These are phyloP conservation scores for Teratosphaeria nubilosa DNA, from an alignment of 2,329 filamentous ascomycete species.

Conservation along the genomic window DNA sequence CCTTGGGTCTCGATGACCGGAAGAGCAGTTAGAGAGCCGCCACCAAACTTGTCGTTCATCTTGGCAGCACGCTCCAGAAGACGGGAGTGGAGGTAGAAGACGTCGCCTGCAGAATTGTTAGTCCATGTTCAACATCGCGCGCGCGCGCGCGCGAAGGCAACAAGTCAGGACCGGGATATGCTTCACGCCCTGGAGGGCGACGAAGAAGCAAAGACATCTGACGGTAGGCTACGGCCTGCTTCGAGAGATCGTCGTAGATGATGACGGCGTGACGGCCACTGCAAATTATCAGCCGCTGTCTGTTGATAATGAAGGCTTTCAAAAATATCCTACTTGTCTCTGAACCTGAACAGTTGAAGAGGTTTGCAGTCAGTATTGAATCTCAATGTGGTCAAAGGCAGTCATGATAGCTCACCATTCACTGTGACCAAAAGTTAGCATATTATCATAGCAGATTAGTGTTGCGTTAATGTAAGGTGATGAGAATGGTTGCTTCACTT, in stretches of 20 bases:
- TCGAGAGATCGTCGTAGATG: slow-evolving; percentile 90
- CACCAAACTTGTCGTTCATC: slow-evolving; percentile 83
- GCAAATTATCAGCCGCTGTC: background rate
- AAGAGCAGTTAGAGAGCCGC: slow-evolving; percentile 93
- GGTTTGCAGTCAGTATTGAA: background rate
- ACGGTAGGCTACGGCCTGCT: slow-evolving; percentile 68
- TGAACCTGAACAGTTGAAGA: slow-evolving; percentile 53
- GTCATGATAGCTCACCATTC: background rate
- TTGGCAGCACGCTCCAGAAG: slow-evolving; percentile 98
- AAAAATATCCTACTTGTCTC: slow-evolving; percentile 48
- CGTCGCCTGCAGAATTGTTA: slow-evolving; percentile 33
- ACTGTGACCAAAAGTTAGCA: slow-evolving; percentile 1
- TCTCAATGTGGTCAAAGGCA: background rate
- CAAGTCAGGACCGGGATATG: slow-evolving; percentile 75
- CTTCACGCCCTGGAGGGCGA: slow-evolving; percentile 97
- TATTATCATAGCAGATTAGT: background rate
- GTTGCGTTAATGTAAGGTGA: background rate
- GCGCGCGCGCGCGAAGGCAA: too few relatives aligned
- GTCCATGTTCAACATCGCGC: background rate
- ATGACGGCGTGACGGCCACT: slow-evolving; percentile 75
- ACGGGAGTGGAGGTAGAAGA: slow-evolving; percentile 99
- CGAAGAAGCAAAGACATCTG: slow-evolving; percentile 98
- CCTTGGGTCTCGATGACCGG: slow-evolving; percentile 99
- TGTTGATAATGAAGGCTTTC: background rate
- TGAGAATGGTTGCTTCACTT: too few relatives aligned